phyloP scores from a whole-genome alignment of 148 eudicot genomes.

The Cornus controversa region DNA sequence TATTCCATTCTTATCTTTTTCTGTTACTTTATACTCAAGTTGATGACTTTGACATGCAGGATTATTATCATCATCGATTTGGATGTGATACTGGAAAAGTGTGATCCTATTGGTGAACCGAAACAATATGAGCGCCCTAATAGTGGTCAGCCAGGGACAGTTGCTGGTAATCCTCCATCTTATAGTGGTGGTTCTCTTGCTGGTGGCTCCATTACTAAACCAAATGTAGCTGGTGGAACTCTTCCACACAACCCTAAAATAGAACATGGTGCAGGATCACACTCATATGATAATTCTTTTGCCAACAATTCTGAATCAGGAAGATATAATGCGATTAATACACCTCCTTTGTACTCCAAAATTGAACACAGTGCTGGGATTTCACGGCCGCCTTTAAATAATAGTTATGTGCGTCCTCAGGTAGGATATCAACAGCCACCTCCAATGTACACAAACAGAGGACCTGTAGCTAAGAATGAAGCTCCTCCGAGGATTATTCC shows the following conservation, averaged over 20 bases:
- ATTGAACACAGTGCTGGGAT: slow-evolving; percentile 37
- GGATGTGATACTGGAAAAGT: slow-evolving; percentile 55
- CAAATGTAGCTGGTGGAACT: slow-evolving; percentile 31
- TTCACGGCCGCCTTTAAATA: slow-evolving; percentile 36
- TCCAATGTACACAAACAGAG: slow-evolving; percentile 73
- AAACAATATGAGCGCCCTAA: slow-evolving; percentile 22
- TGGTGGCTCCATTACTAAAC: slow-evolving; percentile 31
- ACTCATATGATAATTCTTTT: slow-evolving; percentile 42
- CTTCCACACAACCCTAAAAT: slow-evolving; percentile 32
- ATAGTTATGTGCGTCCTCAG: slow-evolving; percentile 50
- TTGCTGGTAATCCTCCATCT: slow-evolving; percentile 30
- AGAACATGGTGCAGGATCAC: slow-evolving; percentile 25
- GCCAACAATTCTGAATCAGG: slow-evolving; percentile 40
- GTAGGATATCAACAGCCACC: slow-evolving; percentile 57
- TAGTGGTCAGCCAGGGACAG: slow-evolving; percentile 36
- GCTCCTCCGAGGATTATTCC: slow-evolving; percentile 81
- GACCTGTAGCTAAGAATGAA: slow-evolving; percentile 76
- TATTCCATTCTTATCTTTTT: background rate
- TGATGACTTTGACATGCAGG: slow-evolving; percentile 44
- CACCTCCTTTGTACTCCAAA: slow-evolving; percentile 25
- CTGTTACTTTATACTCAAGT: too few species aligned
- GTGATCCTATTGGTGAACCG: slow-evolving; percentile 75
- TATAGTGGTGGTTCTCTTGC: slow-evolving; percentile 31
- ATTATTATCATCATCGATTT: slow-evolving; percentile 68
- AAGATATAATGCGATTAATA: slow-evolving; percentile 29